These are phyloP conservation scores for Darksidea phi DNA, from an alignment of 495 filamentous ascomycete species.

Conservation along the genomic window DNA sequence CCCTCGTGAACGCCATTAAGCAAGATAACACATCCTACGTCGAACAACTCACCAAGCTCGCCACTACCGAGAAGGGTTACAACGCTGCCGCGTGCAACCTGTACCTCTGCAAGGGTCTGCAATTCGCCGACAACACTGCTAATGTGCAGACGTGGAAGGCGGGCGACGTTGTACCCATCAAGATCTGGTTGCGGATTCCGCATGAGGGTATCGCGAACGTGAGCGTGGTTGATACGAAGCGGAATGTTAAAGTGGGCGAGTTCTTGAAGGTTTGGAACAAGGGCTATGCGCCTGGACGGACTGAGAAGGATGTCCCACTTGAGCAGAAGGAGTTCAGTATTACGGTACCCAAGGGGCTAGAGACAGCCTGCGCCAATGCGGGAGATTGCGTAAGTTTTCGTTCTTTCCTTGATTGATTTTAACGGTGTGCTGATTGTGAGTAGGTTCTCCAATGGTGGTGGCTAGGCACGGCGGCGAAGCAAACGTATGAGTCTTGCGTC, in stretches of 20 bases:
- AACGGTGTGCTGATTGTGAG: not conserved
- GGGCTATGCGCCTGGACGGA: slow-evolving; percentile 29
- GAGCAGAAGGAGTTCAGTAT: slow-evolving; percentile 34
- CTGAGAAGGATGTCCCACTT: slow-evolving; percentile 20
- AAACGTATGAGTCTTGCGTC: slow-evolving; percentile 35
- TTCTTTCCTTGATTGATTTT: not conserved
- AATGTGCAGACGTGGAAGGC: slow-evolving; percentile 29
- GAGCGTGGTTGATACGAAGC: slow-evolving; percentile 35
- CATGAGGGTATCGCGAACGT: slow-evolving; percentile 33
- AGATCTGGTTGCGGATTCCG: slow-evolving; percentile 33
- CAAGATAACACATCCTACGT: slow-evolving; percentile 36
- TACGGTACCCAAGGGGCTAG: slow-evolving; percentile 28
- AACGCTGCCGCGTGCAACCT: slow-evolving; percentile 32
- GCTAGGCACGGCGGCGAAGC: slow-evolving; percentile 30
- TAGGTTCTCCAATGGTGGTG: slow-evolving; percentile 38
- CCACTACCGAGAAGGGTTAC: slow-evolving; percentile 26
- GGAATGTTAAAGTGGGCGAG: slow-evolving; percentile 22
- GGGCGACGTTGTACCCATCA: slow-evolving; percentile 23
- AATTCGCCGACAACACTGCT: slow-evolving; percentile 33
- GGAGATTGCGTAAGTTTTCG: slow-evolving; percentile 26
- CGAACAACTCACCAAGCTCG: slow-evolving; percentile 27
- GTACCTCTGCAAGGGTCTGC: slow-evolving; percentile 37
- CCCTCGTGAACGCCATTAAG: slow-evolving; percentile 21
- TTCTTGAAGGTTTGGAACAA: slow-evolving; percentile 31
- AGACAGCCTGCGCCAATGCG: slow-evolving; percentile 26